Percentiles rank a stretch among this genome's conserved stretches.
These are phyloP conservation scores for Phytomonas serpens DNA, from an alignment of 208 protist genomes.

Conservation along the genomic window DNA sequence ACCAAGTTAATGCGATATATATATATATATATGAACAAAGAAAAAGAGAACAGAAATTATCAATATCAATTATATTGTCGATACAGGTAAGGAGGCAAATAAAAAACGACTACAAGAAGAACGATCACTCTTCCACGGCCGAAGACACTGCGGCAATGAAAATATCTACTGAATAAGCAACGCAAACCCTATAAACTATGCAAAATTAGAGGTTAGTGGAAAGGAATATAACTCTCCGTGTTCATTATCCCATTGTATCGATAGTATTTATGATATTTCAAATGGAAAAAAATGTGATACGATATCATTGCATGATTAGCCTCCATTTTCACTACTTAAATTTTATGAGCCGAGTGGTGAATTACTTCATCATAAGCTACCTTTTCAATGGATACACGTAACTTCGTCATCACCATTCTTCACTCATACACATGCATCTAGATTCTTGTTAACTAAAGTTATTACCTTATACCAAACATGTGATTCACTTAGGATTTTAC, in stretches of 20 bases:
- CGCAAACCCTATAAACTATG: constrained; percentile 4
- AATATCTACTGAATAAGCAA: constrained; percentile 4
- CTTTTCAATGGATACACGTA: background rate
- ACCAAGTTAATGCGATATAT: background rate
- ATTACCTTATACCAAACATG: background rate
- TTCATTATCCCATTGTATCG: background rate
- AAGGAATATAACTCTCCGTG: background rate
- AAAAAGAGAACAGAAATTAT: background rate
- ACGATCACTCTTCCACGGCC: background rate
- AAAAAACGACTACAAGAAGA: background rate
- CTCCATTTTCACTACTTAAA: background rate
- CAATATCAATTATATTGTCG: background rate
- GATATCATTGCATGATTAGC: background rate
- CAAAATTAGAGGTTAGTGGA: constrained; percentile 2
- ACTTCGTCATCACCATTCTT: background rate
- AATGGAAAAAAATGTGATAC: background rate
- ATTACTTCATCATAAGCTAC: background rate
- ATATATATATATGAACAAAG: background rate
- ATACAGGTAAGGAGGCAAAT: background rate
- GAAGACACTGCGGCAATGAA: background rate
- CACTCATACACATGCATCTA: background rate
- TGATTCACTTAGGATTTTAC: background rate
- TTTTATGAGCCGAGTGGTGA: background rate
- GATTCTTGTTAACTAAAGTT: background rate
- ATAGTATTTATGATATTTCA: background rate